phyloP scores from a whole-genome alignment of 495 filamentous ascomycete species.

The Penicillium cinerascens region DNA sequence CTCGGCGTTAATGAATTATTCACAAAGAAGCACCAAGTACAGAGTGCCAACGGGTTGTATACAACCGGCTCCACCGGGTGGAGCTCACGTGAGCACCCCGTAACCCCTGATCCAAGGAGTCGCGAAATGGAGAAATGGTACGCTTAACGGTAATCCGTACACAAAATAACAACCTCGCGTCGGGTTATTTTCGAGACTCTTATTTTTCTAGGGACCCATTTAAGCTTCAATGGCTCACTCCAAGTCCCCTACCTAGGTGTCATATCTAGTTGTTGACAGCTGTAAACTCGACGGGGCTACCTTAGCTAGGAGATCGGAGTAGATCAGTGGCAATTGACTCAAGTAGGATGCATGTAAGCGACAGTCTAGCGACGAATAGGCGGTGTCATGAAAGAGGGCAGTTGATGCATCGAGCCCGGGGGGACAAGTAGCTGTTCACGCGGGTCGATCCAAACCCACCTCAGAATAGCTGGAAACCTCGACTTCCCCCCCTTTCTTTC shows the following conservation, averaged over 20 bases:
- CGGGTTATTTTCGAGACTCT: neutral
- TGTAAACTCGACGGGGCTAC: neutral
- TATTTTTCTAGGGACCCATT: neutral
- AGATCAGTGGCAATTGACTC: neutral
- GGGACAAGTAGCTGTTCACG: neutral
- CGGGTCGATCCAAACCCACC: constrained; percentile 25
- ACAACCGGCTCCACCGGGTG: constrained; percentile 3
- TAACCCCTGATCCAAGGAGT: constrained; percentile 25
- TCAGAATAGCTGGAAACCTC: constrained; percentile 18
- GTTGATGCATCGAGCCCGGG: neutral
- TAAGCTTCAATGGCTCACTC: neutral
- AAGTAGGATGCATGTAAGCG: constrained; percentile 3
- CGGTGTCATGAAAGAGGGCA: neutral
- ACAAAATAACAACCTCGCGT: neutral
- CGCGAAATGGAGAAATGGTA: neutral
- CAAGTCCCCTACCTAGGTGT: neutral
- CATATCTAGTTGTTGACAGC: neutral
- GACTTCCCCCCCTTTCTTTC: constrained; percentile 30
- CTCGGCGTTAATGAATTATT: neutral
- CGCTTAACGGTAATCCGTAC: neutral
- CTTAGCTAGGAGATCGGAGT: neutral
- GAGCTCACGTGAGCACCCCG: constrained; percentile 19
- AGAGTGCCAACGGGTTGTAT: neutral
- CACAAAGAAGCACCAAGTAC: neutral
- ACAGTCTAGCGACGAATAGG: constrained; percentile 8